Base-by-base conservation (phyloP, 768 basidiomycete species). In the Macrolepiota albuminosa region DNA sequence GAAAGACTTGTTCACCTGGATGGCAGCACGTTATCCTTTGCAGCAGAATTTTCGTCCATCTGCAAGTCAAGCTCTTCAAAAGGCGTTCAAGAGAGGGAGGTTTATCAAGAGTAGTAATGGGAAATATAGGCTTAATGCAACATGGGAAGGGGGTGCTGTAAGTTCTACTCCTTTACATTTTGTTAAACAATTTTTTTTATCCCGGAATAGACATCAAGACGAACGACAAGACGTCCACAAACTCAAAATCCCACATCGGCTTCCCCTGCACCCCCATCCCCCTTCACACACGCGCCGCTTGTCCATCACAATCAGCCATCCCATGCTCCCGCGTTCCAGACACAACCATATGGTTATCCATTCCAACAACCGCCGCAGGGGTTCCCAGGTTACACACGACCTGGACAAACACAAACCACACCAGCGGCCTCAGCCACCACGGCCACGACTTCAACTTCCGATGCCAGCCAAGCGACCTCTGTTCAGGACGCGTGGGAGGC, bases 11-110 rank as follows among this genome's bases (percentile, higher is more conserved):
- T 95, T 92, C 69, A 75, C 82, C 6, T 91, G 89, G 89, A 95
- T 95, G 88, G 86, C 86, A 4, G 76, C 83, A 34, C 81, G 84
- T 42, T 95, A 91, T 70, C 93, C 93, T 13, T 70, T 95, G 6
- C 89, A 92, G 70, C 85, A 82, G n/a, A 95, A 94, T 74, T 95
- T 95, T 67, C 79, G 93, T 40, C 91, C 93, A 2, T 93, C 90
- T 2, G 93, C 93, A 4, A 91, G 89, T 66, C 93, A 95, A 71
- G 93, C 93, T 7, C 73, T 95, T 56, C 90, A 92, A 71, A 94
- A 93, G 65, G 92, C 93, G 4, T 91, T 77, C 72, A 89, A 86
- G 70, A 80, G 91, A 49, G 92, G 92, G 9, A 78, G 93, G 29
- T 80, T 95, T 56, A 85, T 89, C 68, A 95, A 94, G 69, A 81